Conservation (phyloP, 495 filamentous ascomycete genomes). For the Pyrenula massariospora region DNA sequence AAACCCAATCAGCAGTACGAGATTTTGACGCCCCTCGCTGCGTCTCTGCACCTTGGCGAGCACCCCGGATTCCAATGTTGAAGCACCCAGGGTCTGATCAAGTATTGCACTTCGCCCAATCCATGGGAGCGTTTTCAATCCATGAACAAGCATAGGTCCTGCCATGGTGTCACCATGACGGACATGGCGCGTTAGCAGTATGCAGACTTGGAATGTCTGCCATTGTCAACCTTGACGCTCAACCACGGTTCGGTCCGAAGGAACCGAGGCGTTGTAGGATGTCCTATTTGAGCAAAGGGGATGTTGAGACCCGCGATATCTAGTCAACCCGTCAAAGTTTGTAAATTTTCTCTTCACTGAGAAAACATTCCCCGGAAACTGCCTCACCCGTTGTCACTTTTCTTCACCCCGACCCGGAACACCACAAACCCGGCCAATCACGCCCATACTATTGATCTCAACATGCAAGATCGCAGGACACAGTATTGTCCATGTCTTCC, state of each 20-base stretch:
- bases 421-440: too few relatives aligned
- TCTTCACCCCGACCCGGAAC: too few relatives aligned
- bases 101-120: background rate
- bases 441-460: too few relatives aligned
- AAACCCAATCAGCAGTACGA: background rate
- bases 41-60: background rate
- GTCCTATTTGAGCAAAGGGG: too few relatives aligned
- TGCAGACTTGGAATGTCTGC: background rate
- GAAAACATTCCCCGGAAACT: too few relatives aligned
- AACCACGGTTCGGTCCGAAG: background rate
- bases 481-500: too few relatives aligned
- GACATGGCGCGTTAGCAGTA: background rate
- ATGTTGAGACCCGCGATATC: too few relatives aligned
- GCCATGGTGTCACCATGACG: background rate
- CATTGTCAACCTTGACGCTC: background rate
- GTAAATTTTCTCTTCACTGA: too few relatives aligned
- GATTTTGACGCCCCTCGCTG: background rate
- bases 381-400: too few relatives aligned
- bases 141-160: background rate
- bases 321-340: too few relatives aligned
- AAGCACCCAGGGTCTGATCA: background rate
- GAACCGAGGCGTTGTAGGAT: too few relatives aligned
- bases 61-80: background rate
- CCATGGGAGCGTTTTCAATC: background rate
- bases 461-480: too few relatives aligned